phyloP scores from a whole-genome alignment of 2,329 filamentous ascomycete genomes.

The Curvularia lunata region DNA sequence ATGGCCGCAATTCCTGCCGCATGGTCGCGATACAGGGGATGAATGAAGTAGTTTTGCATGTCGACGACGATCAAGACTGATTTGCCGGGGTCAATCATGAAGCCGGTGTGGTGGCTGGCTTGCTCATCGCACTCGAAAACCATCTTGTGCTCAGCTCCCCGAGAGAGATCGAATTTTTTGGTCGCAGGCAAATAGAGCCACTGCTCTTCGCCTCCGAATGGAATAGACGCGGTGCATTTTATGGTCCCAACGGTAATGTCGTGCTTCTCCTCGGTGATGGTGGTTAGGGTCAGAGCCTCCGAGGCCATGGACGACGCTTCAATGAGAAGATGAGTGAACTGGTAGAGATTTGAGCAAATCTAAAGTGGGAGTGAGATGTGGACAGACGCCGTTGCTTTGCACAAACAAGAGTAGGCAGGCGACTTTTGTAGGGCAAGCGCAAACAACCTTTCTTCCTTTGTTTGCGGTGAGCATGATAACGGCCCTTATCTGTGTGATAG shows the following conservation, averaged over 20 bases:
- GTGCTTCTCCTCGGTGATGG: conserved; percentile 21
- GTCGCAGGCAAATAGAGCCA: conserved; percentile 52
- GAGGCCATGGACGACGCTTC: conserved; percentile 24
- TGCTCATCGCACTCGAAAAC: conserved; percentile 51
- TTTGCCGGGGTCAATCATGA: conserved; percentile 50
- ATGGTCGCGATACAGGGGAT: conserved; percentile 41
- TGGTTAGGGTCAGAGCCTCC: conserved; percentile 22
- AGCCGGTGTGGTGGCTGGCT: conserved; percentile 48
- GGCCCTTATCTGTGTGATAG: conserved; percentile 38
- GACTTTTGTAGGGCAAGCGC: conserved; percentile 21
- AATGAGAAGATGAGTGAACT: neutral
- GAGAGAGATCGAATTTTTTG: conserved; percentile 52
- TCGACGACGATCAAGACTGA: conserved; percentile 52
- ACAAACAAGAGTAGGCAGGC: conserved; percentile 1
- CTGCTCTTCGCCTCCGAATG: conserved; percentile 51
- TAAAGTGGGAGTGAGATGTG: neutral
- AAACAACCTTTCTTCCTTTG: conserved; percentile 20
- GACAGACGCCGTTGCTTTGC: neutral
- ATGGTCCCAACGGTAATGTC: conserved; percentile 37
- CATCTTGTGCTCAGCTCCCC: conserved; percentile 47
- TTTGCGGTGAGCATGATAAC: conserved; percentile 34
- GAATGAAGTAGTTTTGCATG: conserved; percentile 55
- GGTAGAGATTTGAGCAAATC: neutral
- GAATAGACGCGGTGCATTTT: conserved; percentile 49
- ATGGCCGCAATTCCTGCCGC: conserved; percentile 41